Base-by-base conservation (phyloP, 2,329 filamentous ascomycete genomes). In the Ilyonectria sp. region DNA sequence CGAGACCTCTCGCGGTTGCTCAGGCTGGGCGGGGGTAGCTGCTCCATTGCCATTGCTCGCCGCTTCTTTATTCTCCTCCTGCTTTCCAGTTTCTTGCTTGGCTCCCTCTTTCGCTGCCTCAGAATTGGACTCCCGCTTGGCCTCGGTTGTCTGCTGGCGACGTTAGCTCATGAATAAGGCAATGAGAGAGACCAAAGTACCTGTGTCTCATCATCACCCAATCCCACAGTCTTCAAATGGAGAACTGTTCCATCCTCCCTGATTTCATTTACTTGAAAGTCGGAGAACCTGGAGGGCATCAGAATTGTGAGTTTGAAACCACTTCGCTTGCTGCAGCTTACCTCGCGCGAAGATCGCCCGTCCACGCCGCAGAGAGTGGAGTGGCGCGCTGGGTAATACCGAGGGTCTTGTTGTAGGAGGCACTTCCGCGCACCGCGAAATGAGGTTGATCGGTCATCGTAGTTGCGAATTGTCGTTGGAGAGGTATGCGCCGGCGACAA, bases 221-320 rank as follows among this genome's bases (percentile, higher is more conserved):
- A 50, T 17, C 79, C 80, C 19, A 87, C 80, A 60, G 85, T 87
- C 64, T 81, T 85, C 55, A 98, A 84, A 79, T 95, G 94, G 59
- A 96, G 80, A 15, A 97, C 93, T 60, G 90, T 82, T 17, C 94
- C 94, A 76, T 92, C 89, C 33, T 91, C 90, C 21, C 88, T 84
- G 69, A 98, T 95, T 80, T 98, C 95, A 77, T 97, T 95, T 74
- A 98, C 95, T 73, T 96, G 85, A 75, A 98, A 98, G 79, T 98
- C 95, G 4, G 94, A 95, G 80, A 95, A 98, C 72, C 94, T 90
- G 56, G 8, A 17, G 8, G 6, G 6, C 13, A 56, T 77, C 43
- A 77, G 74, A 11, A 35, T 49, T 53, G 15, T 33, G 31, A 53
- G 29, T 35, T 40, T 46, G 29, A 17, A 46, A 4, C 9, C 55